A percentile compares a stretch with the other conserved stretches of the same genome.
These are phyloP conservation scores for Taphrina betulina DNA, from an alignment of 1,139 yeast species.

Conservation along the genomic window DNA sequence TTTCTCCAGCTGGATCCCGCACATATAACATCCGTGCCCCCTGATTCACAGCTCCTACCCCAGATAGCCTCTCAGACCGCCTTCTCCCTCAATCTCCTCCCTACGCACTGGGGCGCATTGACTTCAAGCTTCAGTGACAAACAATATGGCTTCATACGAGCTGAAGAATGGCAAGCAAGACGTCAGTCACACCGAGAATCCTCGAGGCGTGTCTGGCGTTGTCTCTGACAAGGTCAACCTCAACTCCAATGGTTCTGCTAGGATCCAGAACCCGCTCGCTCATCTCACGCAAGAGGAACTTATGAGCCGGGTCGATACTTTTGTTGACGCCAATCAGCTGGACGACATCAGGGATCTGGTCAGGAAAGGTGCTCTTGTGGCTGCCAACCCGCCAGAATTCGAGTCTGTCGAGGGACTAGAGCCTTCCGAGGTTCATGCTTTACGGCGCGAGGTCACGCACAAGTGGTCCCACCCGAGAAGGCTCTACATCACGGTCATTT, in stretches of 20 bases:
- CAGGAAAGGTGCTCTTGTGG: constrained; percentile 72
- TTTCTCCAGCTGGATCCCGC: no score
- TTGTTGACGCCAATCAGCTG: constrained; percentile 49
- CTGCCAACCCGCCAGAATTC: constrained; percentile 62
- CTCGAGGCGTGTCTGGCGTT: neutral
- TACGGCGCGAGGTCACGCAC: constrained; percentile 57
- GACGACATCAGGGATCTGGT: constrained; percentile 46
- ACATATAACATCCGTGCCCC: no score
- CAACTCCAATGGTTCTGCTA: constrained; percentile 17
- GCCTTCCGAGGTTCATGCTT: constrained; percentile 59
- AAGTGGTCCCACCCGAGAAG: constrained; percentile 66
- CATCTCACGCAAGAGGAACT: constrained; percentile 66
- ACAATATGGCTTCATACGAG: constrained; percentile 14
- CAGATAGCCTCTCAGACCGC: no score
- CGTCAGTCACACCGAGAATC: constrained; percentile 8
- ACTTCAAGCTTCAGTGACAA: no score
- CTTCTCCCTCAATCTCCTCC: no score
- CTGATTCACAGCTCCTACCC: no score
- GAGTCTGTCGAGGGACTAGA: constrained; percentile 58
- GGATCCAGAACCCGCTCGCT: constrained; percentile 56
- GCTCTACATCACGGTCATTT: constrained; percentile 62
- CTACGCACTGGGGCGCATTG: no score
- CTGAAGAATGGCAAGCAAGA: constrained; percentile 4
- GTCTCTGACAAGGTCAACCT: constrained; percentile 15
- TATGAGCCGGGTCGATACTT: constrained; percentile 67